These are phyloP conservation scores for Beauveria bassiana DNA, from an alignment of 2,329 filamentous ascomycete species.

Conservation along the genomic window DNA sequence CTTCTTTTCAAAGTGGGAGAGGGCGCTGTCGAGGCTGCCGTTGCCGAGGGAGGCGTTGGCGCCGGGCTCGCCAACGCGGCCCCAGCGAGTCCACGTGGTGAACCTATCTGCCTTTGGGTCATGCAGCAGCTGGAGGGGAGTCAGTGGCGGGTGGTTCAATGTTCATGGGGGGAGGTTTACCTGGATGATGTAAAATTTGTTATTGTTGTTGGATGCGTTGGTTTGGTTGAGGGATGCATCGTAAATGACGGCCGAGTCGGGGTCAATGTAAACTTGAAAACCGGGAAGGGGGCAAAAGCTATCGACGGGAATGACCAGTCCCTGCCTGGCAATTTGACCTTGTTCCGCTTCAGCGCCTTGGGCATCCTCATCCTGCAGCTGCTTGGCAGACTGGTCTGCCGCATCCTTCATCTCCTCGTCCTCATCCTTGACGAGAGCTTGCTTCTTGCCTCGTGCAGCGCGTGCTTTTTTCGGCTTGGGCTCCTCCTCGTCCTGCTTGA, in stretches of 20 bases:
- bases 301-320: constrained; percentile 43
- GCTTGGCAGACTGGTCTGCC: constrained; percentile 25
- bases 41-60: constrained; percentile 37
- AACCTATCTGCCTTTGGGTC: constrained; percentile 32
- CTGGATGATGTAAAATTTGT: constrained; percentile 77
- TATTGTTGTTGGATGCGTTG: constrained; percentile 63
- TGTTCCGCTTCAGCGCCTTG: constrained; percentile 30
- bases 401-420: constrained; percentile 18
- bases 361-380: constrained; percentile 23
- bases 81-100: constrained; percentile 71
- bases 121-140: constrained; percentile 32
- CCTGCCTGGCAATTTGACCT: constrained; percentile 38
- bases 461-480: constrained; percentile 32
- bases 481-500: constrained; percentile 30
- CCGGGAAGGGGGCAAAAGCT: constrained; percentile 29
- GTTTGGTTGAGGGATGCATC: constrained; percentile 77
- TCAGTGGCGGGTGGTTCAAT: not conserved
- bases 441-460: constrained; percentile 17
- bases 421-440: constrained; percentile 14
- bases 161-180: constrained; percentile 26
- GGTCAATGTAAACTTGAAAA: constrained; percentile 57
- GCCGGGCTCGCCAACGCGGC: constrained; percentile 60
- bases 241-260: constrained; percentile 55
- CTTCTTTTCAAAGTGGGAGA: constrained; percentile 49
- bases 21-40: constrained; percentile 35